A percentile compares a stretch with the other conserved stretches of the same genome.
Conservation (phyloP, 2,329 filamentous ascomycete species). For the Cordyceps javanica region DNA sequence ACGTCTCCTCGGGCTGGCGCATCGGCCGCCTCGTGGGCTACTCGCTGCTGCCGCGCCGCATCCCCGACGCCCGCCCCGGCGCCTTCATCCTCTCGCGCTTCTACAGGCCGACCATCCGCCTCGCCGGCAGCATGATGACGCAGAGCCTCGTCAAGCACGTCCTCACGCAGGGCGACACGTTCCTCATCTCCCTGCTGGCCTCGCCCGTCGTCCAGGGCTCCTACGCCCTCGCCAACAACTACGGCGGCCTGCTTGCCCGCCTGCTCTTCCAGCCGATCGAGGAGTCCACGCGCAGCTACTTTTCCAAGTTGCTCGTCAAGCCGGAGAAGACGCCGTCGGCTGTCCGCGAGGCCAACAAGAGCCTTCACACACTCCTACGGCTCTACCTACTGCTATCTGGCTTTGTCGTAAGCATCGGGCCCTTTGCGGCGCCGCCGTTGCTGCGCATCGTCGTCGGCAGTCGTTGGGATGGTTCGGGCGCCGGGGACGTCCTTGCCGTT, state of each 20-base stretch:
- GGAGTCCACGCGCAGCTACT: slow-evolving; percentile 85
- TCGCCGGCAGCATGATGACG: slow-evolving; percentile 76
- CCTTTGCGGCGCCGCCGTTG: slow-evolving; percentile 65
- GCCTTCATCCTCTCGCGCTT: slow-evolving; percentile 57
- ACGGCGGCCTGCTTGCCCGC: slow-evolving; percentile 80
- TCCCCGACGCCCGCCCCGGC: slow-evolving; percentile 21
- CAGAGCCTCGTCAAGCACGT: slow-evolving; percentile 90
- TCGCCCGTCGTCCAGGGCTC: slow-evolving; percentile 77
- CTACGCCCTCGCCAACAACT: slow-evolving; percentile 92
- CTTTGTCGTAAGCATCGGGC: slow-evolving; percentile 63
- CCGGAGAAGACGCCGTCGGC: slow-evolving; percentile 20
- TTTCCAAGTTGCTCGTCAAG: slow-evolving; percentile 66
- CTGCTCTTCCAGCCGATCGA: slow-evolving; percentile 93
- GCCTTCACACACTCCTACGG: slow-evolving; percentile 59
- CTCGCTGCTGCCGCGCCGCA: slow-evolving; percentile 53
- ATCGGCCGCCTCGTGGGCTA: slow-evolving; percentile 56
- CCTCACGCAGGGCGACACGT: slow-evolving; percentile 87
- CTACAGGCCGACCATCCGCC: slow-evolving; percentile 60
- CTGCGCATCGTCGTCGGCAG: slow-evolving; percentile 70
- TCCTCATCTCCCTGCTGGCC: slow-evolving; percentile 75
- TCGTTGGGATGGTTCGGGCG: slow-evolving; percentile 68
- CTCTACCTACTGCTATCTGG: slow-evolving; percentile 71
- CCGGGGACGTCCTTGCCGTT: slow-evolving; percentile 64
- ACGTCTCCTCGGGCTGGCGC: slow-evolving; percentile 53
- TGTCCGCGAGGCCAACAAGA: slow-evolving; percentile 37